Conservation (phyloP, 2,329 filamentous ascomycete species). For the Trichoderma koningii region DNA sequence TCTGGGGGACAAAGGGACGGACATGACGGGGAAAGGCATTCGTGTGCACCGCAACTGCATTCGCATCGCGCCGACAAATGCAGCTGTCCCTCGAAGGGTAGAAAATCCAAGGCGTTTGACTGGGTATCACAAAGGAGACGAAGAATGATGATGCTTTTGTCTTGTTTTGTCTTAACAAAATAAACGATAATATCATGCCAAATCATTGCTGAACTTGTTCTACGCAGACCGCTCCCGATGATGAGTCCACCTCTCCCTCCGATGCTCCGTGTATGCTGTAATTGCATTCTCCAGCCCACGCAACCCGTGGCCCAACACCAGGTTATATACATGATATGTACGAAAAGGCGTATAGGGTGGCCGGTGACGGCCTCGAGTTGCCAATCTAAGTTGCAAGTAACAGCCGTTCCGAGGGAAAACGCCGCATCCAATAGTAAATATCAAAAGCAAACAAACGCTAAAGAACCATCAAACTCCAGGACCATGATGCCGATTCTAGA, state of each 20-base stretch:
- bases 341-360: slow-evolving; percentile 7
- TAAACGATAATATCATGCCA: slow-evolving; percentile 10
- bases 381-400: slow-evolving; percentile 26
- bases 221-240: neutral
- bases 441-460: slow-evolving; percentile 1
- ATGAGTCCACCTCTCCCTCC: slow-evolving; percentile 25
- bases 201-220: slow-evolving; percentile 22
- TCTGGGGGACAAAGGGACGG: neutral
- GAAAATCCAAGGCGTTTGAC: slow-evolving; percentile 16
- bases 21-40: neutral
- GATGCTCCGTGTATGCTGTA: slow-evolving; percentile 26
- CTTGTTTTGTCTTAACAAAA: slow-evolving; percentile 5
- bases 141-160: neutral
- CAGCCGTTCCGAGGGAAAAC: neutral
- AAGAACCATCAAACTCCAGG: slow-evolving; percentile 12
- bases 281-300: neutral
- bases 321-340: slow-evolving; percentile 22
- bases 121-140: slow-evolving; percentile 7
- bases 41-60: neutral
- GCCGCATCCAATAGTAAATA: neutral
- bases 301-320: slow-evolving; percentile 9
- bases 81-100: slow-evolving; percentile 5
- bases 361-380: slow-evolving; percentile 19
- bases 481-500: slow-evolving; percentile 13
- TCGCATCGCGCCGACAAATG: neutral